A percentile compares a stretch with the other conserved stretches of the same genome.
Conservation (phyloP, 2,329 filamentous ascomycete species). For the Fusarium torreyae region DNA sequence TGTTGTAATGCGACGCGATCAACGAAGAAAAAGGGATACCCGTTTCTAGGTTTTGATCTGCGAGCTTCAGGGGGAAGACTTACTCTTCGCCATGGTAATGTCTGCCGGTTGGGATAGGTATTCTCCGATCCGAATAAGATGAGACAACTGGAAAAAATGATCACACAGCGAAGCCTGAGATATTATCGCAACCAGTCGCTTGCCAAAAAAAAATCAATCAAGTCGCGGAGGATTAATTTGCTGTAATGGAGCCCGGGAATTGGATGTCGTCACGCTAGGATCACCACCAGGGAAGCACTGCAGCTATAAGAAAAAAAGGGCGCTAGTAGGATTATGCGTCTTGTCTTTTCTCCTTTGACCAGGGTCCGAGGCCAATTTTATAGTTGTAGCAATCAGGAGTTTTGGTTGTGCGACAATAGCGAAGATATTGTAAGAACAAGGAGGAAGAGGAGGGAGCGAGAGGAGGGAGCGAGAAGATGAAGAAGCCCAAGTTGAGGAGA, state of each 20-base stretch:
- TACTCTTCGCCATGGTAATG: slow-evolving; percentile 47
- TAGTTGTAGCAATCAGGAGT: not conserved
- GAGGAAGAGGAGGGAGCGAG: slow-evolving; percentile 6
- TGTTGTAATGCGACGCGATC: not conserved
- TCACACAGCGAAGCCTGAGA: not conserved
- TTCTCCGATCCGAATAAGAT: slow-evolving; percentile 1
- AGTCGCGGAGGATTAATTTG: slow-evolving; percentile 26
- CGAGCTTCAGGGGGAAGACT: not conserved
- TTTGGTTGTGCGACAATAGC: not conserved
- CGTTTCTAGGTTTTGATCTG: not conserved
- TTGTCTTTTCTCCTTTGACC: slow-evolving; percentile 6
- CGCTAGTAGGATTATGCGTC: slow-evolving; percentile 34
- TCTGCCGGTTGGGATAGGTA: not conserved
- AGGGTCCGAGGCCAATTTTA: slow-evolving; percentile 10
- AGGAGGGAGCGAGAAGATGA: slow-evolving; percentile 7
- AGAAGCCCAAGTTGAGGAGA: slow-evolving; percentile 16
- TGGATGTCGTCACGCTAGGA: slow-evolving; percentile 44
- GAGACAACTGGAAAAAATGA: not conserved
- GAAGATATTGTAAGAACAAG: slow-evolving; percentile 7
- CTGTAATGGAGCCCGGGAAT: slow-evolving; percentile 9
- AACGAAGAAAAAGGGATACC: not conserved
- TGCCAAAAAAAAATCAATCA: slow-evolving; percentile 11
- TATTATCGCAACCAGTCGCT: slow-evolving; percentile 12
- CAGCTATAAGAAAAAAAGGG: slow-evolving; percentile 24
- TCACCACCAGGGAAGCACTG: slow-evolving; percentile 29